Evolutionary conservation across 768 basidiomycete genomes (phyloP), one percentile per base, ranked within the genome.

Genomic region (Hericium alpestre): DNA sequence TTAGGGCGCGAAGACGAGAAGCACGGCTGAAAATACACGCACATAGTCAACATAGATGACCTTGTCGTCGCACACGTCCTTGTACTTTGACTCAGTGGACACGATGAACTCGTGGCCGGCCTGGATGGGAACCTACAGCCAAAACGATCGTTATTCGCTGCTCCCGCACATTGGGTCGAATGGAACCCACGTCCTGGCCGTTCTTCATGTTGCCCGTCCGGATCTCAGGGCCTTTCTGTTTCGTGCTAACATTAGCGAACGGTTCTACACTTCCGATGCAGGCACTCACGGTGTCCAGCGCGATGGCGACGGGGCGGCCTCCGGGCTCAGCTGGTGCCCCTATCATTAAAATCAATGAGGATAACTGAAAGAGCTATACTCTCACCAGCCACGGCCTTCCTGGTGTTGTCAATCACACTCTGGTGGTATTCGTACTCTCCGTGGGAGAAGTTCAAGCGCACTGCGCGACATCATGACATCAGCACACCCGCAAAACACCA

Each of bases 361-460:
- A 12, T 49, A 38, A 41, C 41, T 1, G 39, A 54, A 43, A 54
- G 11, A 52, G 8, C 37, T 13, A 52, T n/a, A 51, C 2, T 69
- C 82, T 64, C 63, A 93, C 92, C 73, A 46, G 82, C 81, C 55
- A 91, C 80, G 77, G 88, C 86, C 69, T 84, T 86, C 66, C 94
- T 80, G 53, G 93, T 88, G 78, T 98, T 98, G 76, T 98, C 94
- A 69, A 99, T 93, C 64, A 98, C 96, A 62, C 90, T 93, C 76
- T 99, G 93, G 75, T 98, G 96, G 71, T 95, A 98, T 66, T 93
- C 93, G 73, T 99, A 94, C 56, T 87, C 87, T 50, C 96, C 96
- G 83, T 99, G 96, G 55, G 95, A 98, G 72, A 98, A 99, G 81
- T 99, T 99, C 96, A 99, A 98, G 74, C 96, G 94, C 62, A 99